Percentiles rank a stretch among this genome's conserved stretches.
These are phyloP conservation scores for Fusarium drepaniforme DNA, from an alignment of 2,329 filamentous ascomycete genomes.

Conservation along the genomic window DNA sequence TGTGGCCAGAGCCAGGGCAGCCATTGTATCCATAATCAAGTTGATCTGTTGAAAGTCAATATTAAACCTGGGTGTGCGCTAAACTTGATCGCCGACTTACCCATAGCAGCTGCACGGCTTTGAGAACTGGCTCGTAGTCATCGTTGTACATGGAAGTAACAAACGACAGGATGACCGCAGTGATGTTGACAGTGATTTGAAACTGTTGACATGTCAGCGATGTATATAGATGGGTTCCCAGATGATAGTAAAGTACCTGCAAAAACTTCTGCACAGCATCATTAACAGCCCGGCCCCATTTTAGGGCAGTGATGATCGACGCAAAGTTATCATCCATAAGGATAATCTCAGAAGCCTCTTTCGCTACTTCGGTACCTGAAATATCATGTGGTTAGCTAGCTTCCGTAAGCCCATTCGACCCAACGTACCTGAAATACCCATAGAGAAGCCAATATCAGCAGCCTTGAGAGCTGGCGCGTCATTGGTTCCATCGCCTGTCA, in stretches of 20 bases:
- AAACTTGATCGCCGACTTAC: constrained; percentile 71
- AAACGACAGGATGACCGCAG: constrained; percentile 73
- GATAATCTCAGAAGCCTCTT: not conserved
- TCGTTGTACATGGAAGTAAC: constrained; percentile 69
- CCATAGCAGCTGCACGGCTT: constrained; percentile 75
- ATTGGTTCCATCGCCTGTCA: constrained; percentile 75
- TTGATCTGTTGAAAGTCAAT: constrained; percentile 60
- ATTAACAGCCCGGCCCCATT: constrained; percentile 56
- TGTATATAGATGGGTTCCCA: not conserved
- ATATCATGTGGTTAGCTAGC: constrained; percentile 49
- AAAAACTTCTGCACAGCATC: constrained; percentile 75
- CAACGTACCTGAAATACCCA: not conserved
- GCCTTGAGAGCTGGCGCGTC: constrained; percentile 56
- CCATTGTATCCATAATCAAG: constrained; percentile 77
- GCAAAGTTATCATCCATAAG: not conserved
- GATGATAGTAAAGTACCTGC: constrained; percentile 55
- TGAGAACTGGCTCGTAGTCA: constrained; percentile 72
- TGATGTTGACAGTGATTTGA: constrained; percentile 78
- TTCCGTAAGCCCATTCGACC: not conserved
- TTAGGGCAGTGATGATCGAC: not conserved
- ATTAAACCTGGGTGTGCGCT: constrained; percentile 72
- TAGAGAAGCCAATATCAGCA: constrained; percentile 35
- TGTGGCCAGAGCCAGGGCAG: constrained; percentile 69
- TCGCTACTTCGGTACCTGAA: constrained; percentile 65
- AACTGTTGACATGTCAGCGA: constrained; percentile 52